Evolutionary conservation across 495 filamentous ascomycete genomes (phyloP), one percentile per base, ranked within the genome.

Genomic region (Clavariopsis aquatica): DNA sequence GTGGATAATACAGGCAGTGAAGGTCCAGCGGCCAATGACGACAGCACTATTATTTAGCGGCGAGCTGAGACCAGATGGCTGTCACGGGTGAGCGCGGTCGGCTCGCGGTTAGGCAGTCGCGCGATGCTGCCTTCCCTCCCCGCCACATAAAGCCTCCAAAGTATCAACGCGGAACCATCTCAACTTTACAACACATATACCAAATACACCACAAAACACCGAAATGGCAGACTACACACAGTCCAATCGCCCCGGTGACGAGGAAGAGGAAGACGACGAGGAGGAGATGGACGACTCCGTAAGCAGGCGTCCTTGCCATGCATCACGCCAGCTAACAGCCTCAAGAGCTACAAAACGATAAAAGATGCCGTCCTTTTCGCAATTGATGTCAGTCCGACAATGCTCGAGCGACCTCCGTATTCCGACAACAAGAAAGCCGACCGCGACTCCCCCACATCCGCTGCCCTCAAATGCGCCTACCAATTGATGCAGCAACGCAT

Each of bases 351-450:
- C 75, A 92, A 90, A 80, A 82, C 89, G 2, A 86, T 90, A 71
- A 98, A 96, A 80, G 95, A 99, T 88, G 95, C 95, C 0, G 84
- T 97, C 22, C 82, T 99, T 26, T 97, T 99, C 71, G 95, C 92
- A 1, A 97, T 99, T 64, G 89, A 98, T 73, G 85, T 97, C 76
- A 96, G 89, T 78, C 72, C 81, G n/a, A 92, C 90, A 2, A 99
- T 98, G 95, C 80, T 98, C 26, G 77, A 79, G 19, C 79, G 78
- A 57, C 92, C 89, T 52, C 81, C 83, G 2, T 77, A 80, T 0
- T 80, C 81, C 22, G 83, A 86, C 69, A 75, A 85, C 45, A 93
- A 89, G 79, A 93, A 93, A 74, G 80, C 83, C 52, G 82, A 86
- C 46, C 84, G 79, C 62, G 89, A 91, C 67, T 87, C 85, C 22